phyloP scores from a whole-genome alignment of 768 basidiomycete species.

The Trametes punicea region DNA sequence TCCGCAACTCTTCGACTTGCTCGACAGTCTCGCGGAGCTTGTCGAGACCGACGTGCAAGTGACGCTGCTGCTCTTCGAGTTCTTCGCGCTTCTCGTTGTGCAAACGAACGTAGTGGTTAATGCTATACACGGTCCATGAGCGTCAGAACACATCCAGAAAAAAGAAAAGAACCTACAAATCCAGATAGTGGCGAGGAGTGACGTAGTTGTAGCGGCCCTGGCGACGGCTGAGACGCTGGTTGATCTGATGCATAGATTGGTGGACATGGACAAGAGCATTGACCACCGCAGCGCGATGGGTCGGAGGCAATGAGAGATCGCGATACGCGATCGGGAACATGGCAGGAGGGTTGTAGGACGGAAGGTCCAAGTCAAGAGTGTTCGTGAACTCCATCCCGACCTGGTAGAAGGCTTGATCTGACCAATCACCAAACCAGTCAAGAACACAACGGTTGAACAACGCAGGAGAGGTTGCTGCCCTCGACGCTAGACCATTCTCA shows the following conservation, averaged over 20 bases:
- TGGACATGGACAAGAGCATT: slow-evolving; percentile 95
- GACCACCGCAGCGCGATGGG: slow-evolving; percentile 87
- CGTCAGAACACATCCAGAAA: neutral
- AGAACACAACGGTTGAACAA: slow-evolving; percentile 98
- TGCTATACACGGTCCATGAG: slow-evolving; percentile 45
- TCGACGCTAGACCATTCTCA: slow-evolving; percentile 89
- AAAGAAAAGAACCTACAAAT: slow-evolving; percentile 70
- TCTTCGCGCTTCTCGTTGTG: slow-evolving; percentile 97
- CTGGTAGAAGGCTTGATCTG: slow-evolving; percentile 97
- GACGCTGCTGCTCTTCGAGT: slow-evolving; percentile 96
- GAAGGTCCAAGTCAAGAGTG: slow-evolving; percentile 86
- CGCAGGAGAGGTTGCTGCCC: slow-evolving; percentile 96
- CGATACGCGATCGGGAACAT: slow-evolving; percentile 91
- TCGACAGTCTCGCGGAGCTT: slow-evolving; percentile 94
- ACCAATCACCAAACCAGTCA: slow-evolving; percentile 99
- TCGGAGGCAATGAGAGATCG: slow-evolving; percentile 77
- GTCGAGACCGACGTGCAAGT: slow-evolving; percentile 96
- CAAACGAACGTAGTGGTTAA: slow-evolving; percentile 94
- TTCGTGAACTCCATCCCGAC: slow-evolving; percentile 97
- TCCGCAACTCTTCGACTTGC: slow-evolving; percentile 94
- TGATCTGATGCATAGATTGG: slow-evolving; percentile 83
- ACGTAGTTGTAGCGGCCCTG: slow-evolving; percentile 97
- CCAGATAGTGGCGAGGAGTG: slow-evolving; percentile 96
- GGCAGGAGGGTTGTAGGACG: slow-evolving; percentile 72
- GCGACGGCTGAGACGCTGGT: slow-evolving; percentile 81